Evolutionary conservation across 1,284 basidiomycete species (phyloP).

Genomic region (Phellopilus nigrolimitatus): DNA sequence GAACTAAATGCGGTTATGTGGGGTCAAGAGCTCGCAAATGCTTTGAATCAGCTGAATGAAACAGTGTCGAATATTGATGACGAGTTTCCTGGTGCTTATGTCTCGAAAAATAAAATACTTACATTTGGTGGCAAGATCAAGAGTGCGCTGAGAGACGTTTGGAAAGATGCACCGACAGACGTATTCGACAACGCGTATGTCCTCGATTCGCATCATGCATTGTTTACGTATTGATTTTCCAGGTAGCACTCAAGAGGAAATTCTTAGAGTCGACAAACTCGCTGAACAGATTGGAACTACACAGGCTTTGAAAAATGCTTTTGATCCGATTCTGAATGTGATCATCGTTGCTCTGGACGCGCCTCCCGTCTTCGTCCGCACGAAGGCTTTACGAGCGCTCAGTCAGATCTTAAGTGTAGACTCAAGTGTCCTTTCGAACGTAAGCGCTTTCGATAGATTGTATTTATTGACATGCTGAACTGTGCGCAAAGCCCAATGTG

Average conservation of each 20-base stretch:
- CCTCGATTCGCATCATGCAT: background rate
- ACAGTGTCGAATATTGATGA: constrained; percentile 36
- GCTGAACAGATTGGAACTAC: constrained; percentile 73
- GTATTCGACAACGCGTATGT: constrained; percentile 73
- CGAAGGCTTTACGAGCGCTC: constrained; percentile 84
- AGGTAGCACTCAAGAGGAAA: constrained; percentile 62
- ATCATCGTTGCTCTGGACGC: constrained; percentile 76
- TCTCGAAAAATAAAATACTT: constrained; percentile 34
- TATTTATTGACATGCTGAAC: background rate
- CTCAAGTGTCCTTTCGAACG: constrained; percentile 73
- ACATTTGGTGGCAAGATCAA: constrained; percentile 54
- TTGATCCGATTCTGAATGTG: constrained; percentile 74
- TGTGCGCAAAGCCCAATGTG: constrained; percentile 54
- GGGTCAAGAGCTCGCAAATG: constrained; percentile 67
- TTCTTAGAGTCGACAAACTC: constrained; percentile 56
- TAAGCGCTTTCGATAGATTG: constrained; percentile 33
- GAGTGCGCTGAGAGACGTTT: constrained; percentile 55
- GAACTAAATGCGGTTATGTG: constrained; percentile 69
- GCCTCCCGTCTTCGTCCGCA: constrained; percentile 80
- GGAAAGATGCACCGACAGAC: constrained; percentile 61
- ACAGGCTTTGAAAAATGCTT: constrained; percentile 70
- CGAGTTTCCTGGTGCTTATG: constrained; percentile 26
- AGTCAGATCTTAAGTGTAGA: constrained; percentile 84
- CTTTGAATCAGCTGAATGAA: constrained; percentile 50
- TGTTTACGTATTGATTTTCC: background rate